Evolutionary conservation across 2,329 filamentous ascomycete genomes (phyloP).

Genomic region (Onygenales sp.): DNA sequence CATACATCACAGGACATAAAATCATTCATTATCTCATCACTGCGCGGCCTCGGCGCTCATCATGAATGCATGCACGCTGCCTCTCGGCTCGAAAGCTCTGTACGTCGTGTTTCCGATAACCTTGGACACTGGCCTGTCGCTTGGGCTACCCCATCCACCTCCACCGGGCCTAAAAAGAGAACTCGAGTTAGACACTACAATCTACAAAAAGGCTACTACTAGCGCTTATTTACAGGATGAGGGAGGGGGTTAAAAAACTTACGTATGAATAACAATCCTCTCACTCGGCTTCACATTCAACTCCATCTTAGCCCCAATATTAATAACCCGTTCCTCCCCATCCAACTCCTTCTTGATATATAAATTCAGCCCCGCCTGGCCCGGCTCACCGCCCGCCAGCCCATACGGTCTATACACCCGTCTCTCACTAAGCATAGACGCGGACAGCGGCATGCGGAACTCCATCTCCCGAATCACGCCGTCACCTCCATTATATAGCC

Average conservation of each 20-base stretch:
- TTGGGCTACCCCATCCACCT: conserved; percentile 20
- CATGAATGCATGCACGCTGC: background rate
- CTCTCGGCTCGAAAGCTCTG: background rate
- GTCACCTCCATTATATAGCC: conserved; percentile 61
- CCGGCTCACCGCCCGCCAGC: conserved; percentile 72
- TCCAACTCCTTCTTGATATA: conserved; percentile 70
- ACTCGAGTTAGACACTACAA: background rate
- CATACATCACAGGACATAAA: background rate
- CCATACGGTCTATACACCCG: conserved; percentile 72
- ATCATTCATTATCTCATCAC: background rate
- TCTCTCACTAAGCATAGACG: conserved; percentile 69
- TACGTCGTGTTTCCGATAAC: background rate
- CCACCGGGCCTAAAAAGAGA: conserved; percentile 42
- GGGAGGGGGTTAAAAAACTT: background rate
- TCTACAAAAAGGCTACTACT: too few relatives aligned
- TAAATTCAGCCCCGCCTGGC: conserved; percentile 68
- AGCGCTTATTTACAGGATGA: background rate
- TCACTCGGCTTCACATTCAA: conserved; percentile 52
- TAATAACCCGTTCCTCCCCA: conserved; percentile 44
- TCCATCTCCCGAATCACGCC: conserved; percentile 78
- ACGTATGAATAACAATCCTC: conserved; percentile 43
- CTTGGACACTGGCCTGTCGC: background rate
- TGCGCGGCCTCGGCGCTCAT: background rate
- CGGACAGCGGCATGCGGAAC: conserved; percentile 69
- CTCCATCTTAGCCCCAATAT: conserved; percentile 54